Evolutionary conservation across 2,329 filamentous ascomycete species (phyloP).

Genomic region (Cladorrhinum sp.): DNA sequence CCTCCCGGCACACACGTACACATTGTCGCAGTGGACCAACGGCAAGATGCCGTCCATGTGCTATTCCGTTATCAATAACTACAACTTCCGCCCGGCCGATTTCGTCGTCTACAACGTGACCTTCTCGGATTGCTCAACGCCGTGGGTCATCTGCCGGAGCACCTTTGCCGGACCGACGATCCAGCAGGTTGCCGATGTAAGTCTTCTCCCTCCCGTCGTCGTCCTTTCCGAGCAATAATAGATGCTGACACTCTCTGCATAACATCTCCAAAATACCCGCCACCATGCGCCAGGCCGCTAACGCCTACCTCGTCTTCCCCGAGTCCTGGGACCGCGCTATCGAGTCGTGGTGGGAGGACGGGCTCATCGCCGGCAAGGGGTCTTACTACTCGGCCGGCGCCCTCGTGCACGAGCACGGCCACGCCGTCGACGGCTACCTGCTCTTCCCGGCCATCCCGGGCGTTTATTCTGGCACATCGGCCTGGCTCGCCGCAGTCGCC

Average conservation of each 20-base stretch:
- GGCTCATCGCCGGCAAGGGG: slow-evolving; percentile 15
- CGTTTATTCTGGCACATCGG: slow-evolving; percentile 1
- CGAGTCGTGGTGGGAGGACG: slow-evolving; percentile 2
- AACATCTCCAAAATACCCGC: slow-evolving; percentile 10
- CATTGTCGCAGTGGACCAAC: slow-evolving; percentile 10
- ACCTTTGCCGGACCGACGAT: not conserved
- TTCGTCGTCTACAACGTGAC: slow-evolving; percentile 27
- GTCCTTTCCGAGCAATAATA: too few relatives aligned
- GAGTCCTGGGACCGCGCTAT: slow-evolving; percentile 13
- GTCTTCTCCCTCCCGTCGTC: too few relatives aligned
- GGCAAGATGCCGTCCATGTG: slow-evolving; percentile 11
- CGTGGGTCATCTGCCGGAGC: slow-evolving; percentile 14
- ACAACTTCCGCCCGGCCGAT: slow-evolving; percentile 12
- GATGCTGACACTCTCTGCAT: too few relatives aligned
- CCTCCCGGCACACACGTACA: slow-evolving; percentile 8
- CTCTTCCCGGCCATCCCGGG: slow-evolving; percentile 4
- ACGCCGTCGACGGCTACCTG: slow-evolving; percentile 15
- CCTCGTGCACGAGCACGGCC: slow-evolving; percentile 17
- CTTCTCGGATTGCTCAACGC: slow-evolving; percentile 13
- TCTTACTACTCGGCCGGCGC: slow-evolving; percentile 9
- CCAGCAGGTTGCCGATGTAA: slow-evolving; percentile 4
- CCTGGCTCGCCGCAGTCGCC: slow-evolving; percentile 5
- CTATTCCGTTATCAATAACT: not conserved
- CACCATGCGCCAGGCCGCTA: slow-evolving; percentile 3
- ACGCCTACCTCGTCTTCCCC: slow-evolving; percentile 16